Base-by-base conservation (phyloP, 306 rosid genomes). In the Vigna reflexopilosa region DNA sequence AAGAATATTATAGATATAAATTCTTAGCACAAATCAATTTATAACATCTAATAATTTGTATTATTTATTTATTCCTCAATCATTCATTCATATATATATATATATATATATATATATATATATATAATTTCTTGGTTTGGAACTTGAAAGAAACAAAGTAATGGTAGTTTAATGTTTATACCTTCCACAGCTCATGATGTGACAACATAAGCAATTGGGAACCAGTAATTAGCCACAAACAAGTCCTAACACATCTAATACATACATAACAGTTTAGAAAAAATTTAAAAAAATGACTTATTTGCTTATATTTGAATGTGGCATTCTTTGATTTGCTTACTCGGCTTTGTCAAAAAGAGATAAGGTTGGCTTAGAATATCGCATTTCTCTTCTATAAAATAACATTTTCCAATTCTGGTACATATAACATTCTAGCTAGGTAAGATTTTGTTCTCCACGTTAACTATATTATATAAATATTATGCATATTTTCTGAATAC, bases 331-430 rank as follows among this genome's bases (percentile, higher is more conserved):
- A 68, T 76, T 72, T 36, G 78, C 42, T 48, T 20, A 48, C 9
- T 24, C 52, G 49, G 40, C 66, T 54, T 55, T 67, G 84, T 72
- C 86, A 55, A 76, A 2, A 78, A 76, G 56, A 67, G 82, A 71
- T 87, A 70, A 81, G 84, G 72, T 64, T 70, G 77, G 80, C 32
- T 38, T 11, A 24, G 73, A 58, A 20, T 64, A 82, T 42, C 26
- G n/a, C 2, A 22, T 12, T 15, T 71, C 47, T 71, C 28, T 45
- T 71, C 20, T 45, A 71, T 75, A 44, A 28, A 54, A 9, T 32
- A 63, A 64, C 63, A 63, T 76, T 54, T 54, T 51, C 10, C 56
- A 44, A 32, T 77, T 81, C 22, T 24, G 34, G 52, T 19, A 47
- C 55, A 56, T 7, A 7, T 51, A 77, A 56, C 47, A n/a, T 82